Percentiles rank a stretch among this genome's conserved stretches.
Conservation (phyloP, 1,284 basidiomycete genomes). For the Puccinia hordei region DNA sequence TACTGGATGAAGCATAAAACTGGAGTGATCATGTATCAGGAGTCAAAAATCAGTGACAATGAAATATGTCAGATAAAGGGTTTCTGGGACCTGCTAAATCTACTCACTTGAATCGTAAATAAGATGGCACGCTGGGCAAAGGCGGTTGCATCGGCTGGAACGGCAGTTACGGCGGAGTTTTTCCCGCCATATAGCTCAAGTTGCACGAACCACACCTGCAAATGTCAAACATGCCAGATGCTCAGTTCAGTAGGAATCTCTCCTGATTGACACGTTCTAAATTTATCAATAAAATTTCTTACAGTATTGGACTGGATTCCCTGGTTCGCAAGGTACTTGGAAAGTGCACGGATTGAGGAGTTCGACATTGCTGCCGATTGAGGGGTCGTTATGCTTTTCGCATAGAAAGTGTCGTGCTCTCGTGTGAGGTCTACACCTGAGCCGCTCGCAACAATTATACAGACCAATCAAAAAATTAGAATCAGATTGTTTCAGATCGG, state of each 20-base stretch:
- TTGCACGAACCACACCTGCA: conserved; percentile 44
- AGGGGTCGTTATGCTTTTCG: conserved; percentile 55
- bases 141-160: conserved; percentile 28
- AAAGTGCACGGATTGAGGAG: conserved; percentile 52
- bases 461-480: neutral
- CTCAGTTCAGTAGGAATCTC: neutral
- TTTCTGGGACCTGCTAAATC: neutral
- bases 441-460: no score
- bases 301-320: conserved; percentile 51
- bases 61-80: neutral
- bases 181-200: conserved; percentile 33
- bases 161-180: conserved; percentile 20
- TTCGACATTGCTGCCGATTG: conserved; percentile 51
- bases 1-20: conserved; percentile 37
- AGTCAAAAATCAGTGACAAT: neutral
- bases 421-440: conserved; percentile 20
- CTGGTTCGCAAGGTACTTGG: conserved; percentile 53
- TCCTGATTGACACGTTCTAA: no score
- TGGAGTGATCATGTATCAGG: neutral
- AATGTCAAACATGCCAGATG: no score
- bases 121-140: conserved; percentile 34
- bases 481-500: neutral
- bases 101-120: conserved; percentile 25
- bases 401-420: conserved; percentile 54
- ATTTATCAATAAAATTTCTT: no score